These are phyloP conservation scores for Saccharomycopsis guyanensis DNA, from an alignment of 805 yeast genomes.

Conservation along the genomic window DNA sequence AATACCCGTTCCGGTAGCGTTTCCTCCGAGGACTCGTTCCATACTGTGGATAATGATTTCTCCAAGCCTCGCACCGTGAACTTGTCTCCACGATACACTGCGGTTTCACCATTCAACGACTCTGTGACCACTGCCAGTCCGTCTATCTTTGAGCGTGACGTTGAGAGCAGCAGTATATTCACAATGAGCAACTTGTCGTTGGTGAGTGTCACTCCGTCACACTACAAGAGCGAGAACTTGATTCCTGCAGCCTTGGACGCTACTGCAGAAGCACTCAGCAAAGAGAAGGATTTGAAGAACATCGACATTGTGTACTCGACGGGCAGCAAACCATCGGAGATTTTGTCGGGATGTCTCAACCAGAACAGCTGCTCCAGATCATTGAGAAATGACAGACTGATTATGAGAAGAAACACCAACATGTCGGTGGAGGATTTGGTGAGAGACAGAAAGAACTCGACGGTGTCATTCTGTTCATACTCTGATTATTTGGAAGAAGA, in stretches of 20 bases:
- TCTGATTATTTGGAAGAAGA: conserved; percentile 19
- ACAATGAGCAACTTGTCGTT: conserved; percentile 12
- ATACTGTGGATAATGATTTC: not conserved
- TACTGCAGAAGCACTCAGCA: conserved; percentile 16
- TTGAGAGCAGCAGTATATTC: conserved; percentile 13
- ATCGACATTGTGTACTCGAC: conserved; percentile 8
- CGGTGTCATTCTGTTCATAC: conserved; percentile 16
- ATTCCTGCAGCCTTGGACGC: conserved; percentile 20
- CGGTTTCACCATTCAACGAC: conserved; percentile 4
- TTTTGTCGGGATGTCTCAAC: not conserved
- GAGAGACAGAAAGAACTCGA: conserved; percentile 10
- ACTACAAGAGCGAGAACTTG: conserved; percentile 13
- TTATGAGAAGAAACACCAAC: conserved; percentile 4
- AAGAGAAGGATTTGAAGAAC: conserved; percentile 2
- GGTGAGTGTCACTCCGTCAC: conserved; percentile 3
- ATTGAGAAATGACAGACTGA: not conserved
- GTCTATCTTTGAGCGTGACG: conserved; percentile 20
- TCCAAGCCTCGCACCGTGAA: conserved; percentile 9
- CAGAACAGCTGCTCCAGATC: not conserved
- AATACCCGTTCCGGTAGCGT: not conserved
- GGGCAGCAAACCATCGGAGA: conserved; percentile 5
- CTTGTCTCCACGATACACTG: conserved; percentile 4
- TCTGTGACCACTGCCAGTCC: conserved; percentile 7
- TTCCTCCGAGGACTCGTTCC: not conserved
- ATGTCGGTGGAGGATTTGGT: conserved; percentile 20